Conservation (phyloP, 129 eudicot genomes). For the Artemisia annua region DNA sequence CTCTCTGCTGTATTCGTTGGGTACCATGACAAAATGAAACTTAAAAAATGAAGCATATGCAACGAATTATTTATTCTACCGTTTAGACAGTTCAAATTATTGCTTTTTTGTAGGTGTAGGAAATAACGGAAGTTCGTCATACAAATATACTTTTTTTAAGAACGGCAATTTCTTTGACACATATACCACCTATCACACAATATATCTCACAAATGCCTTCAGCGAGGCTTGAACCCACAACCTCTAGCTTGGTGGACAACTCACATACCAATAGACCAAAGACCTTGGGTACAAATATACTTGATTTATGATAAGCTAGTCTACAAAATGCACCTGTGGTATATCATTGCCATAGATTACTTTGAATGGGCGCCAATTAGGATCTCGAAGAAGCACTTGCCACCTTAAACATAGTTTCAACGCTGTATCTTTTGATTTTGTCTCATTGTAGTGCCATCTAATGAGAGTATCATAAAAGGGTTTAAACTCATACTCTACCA, state of each 20-base stretch:
- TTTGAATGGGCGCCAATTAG: slow-evolving; percentile 49
- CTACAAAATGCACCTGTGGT: slow-evolving; percentile 39
- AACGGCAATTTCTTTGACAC: no score
- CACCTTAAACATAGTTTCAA: slow-evolving; percentile 38
- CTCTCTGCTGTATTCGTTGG: background rate
- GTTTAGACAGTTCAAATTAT: no score
- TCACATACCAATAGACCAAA: no score
- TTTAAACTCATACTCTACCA: slow-evolving; percentile 42
- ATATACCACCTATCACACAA: no score
- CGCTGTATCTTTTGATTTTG: slow-evolving; percentile 36
- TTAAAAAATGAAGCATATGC: no score
- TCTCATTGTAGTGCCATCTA: slow-evolving; percentile 24
- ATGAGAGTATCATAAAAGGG: slow-evolving; percentile 39
- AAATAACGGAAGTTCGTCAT: background rate
- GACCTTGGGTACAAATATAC: background rate
- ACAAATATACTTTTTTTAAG: no score
- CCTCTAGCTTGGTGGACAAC: no score
- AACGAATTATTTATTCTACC: no score
- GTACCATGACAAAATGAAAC: background rate
- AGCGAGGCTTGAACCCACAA: no score
- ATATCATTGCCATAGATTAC: slow-evolving; percentile 39
- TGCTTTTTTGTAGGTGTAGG: background rate
- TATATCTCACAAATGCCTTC: no score
- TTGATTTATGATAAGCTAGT: background rate
- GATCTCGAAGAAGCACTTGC: slow-evolving; percentile 44